A percentile compares a stretch with the other conserved stretches of the same genome.
These are phyloP conservation scores for Stygiomarasmius scandens DNA, from an alignment of 1,284 basidiomycete genomes.

Conservation along the genomic window DNA sequence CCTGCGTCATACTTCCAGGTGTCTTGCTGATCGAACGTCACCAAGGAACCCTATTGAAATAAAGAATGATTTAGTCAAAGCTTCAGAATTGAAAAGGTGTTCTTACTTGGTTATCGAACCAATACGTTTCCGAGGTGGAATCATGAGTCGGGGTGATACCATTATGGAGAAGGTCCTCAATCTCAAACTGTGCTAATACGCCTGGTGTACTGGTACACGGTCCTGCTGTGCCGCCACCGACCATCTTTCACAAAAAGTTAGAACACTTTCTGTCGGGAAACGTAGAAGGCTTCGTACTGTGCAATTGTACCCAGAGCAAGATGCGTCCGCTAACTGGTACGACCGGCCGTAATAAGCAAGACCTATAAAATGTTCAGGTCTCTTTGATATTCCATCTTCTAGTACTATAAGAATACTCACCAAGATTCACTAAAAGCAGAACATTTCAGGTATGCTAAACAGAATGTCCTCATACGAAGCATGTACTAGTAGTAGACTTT, in stretches of 20 bases:
- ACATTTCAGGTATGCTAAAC: background rate
- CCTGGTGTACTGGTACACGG: conserved; percentile 17
- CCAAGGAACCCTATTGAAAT: conserved; percentile 6
- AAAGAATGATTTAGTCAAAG: background rate
- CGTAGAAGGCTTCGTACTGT: too few relatives aligned
- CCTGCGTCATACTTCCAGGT: conserved; percentile 4
- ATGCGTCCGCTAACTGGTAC: conserved; percentile 12
- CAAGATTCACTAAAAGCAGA: too few relatives aligned
- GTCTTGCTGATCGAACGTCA: conserved; percentile 21
- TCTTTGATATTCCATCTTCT: too few relatives aligned
- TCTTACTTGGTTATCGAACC: conserved; percentile 14
- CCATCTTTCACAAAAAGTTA: conserved; percentile 19
- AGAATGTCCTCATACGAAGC: too few relatives aligned
- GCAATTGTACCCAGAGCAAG: conserved; percentile 20
- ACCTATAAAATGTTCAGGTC: too few relatives aligned
- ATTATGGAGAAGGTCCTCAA: conserved; percentile 6
- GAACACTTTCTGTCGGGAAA: too few relatives aligned
- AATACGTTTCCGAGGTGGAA: conserved; percentile 19
- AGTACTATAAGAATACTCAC: too few relatives aligned
- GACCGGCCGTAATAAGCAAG: conserved; percentile 21
- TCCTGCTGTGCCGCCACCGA: conserved; percentile 19
- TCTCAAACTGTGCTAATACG: conserved; percentile 21
- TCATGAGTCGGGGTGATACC: conserved; percentile 13
- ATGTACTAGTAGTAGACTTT: too few relatives aligned
- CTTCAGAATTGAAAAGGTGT: background rate